Percentiles rank a stretch among this genome's conserved stretches.
Evolutionary conservation across 169 alveolate genomes (phyloP).

Genomic region (Plasmodium berghei): DNA sequence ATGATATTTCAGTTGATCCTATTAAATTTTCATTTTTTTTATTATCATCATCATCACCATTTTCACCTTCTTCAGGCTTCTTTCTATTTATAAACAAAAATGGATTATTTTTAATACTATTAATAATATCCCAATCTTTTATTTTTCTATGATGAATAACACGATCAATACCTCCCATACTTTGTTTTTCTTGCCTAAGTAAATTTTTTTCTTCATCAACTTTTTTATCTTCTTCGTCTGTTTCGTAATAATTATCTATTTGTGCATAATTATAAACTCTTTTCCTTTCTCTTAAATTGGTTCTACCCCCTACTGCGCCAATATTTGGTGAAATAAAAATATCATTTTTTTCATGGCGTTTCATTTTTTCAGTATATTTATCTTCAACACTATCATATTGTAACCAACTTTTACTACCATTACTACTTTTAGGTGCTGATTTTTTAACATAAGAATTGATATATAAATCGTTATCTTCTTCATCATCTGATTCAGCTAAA

Average conservation of each 20-base stretch:
- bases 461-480: conserved; percentile 56
- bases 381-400: conserved; percentile 50
- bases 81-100: conserved; percentile 52
- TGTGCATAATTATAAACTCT: conserved; percentile 60
- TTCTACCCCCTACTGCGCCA: conserved; percentile 56
- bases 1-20: background rate
- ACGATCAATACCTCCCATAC: conserved; percentile 86
- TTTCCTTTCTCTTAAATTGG: conserved; percentile 66
- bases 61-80: background rate
- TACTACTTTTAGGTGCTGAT: conserved; percentile 15
- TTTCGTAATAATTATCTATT: conserved; percentile 56
- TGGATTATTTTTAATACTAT: conserved; percentile 54
- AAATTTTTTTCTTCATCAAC: conserved; percentile 71
- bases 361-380: conserved; percentile 37
- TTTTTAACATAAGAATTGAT: conserved; percentile 68
- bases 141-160: conserved; percentile 82
- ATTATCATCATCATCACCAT: background rate
- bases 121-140: conserved; percentile 39
- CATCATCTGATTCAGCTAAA: conserved; percentile 20
- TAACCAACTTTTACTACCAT: background rate
- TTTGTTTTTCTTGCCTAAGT: conserved; percentile 76
- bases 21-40: background rate
- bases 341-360: conserved; percentile 44
- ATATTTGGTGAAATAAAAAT: conserved; percentile 64
- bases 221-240: conserved; percentile 75